Evolutionary conservation across 345 rosid species (phyloP).

Genomic region (Anastatica hierochuntica): DNA sequence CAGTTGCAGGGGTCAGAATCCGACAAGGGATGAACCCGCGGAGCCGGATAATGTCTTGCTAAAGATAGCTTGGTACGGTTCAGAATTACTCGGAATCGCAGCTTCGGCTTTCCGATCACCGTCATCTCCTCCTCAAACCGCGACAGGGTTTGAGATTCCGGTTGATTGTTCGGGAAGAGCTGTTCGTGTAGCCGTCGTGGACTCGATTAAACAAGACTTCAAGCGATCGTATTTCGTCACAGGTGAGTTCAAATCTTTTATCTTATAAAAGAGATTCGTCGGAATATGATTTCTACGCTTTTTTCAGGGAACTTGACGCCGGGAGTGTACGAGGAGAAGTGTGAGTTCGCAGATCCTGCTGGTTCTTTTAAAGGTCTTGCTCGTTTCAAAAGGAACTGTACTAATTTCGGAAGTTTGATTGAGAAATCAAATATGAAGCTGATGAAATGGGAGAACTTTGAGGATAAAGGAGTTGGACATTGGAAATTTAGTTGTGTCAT

Average conservation of each 20-base stretch:
- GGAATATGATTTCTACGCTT: not conserved
- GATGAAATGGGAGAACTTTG: constrained; percentile 76
- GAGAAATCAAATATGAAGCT: constrained; percentile 86
- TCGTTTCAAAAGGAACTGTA: constrained; percentile 86
- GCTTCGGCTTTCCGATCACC: constrained; percentile 63
- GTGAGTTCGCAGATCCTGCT: constrained; percentile 96
- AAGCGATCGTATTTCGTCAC: constrained; percentile 80
- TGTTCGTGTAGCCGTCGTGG: constrained; percentile 50
- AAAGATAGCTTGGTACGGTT: constrained; percentile 86
- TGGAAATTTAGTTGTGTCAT: constrained; percentile 87
- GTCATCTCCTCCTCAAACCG: not conserved
- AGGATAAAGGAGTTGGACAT: constrained; percentile 86
- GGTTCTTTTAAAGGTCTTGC: constrained; percentile 84
- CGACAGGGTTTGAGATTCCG: constrained; percentile 8
- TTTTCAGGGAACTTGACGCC: constrained; percentile 57
- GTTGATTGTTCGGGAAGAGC: constrained; percentile 43
- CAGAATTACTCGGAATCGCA: constrained; percentile 87
- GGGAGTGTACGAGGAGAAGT: constrained; percentile 74
- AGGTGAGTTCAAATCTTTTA: constrained; percentile 32
- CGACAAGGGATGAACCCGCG: constrained; percentile 29
- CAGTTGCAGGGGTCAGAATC: constrained; percentile 25
- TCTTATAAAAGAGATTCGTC: too few relatives aligned
- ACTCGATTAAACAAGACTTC: constrained; percentile 62
- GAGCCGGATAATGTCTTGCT: constrained; percentile 62
- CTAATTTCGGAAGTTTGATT: constrained; percentile 73